phyloP scores from a whole-genome alignment of 2,329 filamentous ascomycete genomes.

The Penicillium decumbens region DNA sequence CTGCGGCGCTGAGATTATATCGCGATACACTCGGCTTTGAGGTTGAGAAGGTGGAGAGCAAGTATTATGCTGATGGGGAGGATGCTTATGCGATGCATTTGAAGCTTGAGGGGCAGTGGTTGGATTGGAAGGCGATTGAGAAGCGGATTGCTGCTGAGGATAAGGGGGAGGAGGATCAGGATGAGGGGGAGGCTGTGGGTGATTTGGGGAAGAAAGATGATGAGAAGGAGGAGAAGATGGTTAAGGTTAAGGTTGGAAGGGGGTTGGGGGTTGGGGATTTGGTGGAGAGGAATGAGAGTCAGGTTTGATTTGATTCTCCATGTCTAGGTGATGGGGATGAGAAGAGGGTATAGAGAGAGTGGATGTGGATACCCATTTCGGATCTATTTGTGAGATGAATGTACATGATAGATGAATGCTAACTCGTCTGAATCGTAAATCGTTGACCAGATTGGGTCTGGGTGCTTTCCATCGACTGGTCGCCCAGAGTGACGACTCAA shows the following conservation, averaged over 20 bases:
- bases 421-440: not conserved
- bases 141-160: conserved; percentile 35
- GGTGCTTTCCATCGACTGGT: no score
- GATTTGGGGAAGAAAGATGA: conserved; percentile 54
- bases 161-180: conserved; percentile 35
- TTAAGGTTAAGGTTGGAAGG: conserved; percentile 80
- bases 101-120: conserved; percentile 58
- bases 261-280: conserved; percentile 67
- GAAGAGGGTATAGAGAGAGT: not conserved
- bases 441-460: not conserved
- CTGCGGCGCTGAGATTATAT: conserved; percentile 86
- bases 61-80: conserved; percentile 85
- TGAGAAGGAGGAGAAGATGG: conserved; percentile 60
- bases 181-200: conserved; percentile 69
- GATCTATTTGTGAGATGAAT: not conserved
- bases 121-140: conserved; percentile 47
- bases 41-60: conserved; percentile 61
- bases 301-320: not conserved
- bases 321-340: not conserved
- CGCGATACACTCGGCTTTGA: conserved; percentile 85
- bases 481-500: not conserved
- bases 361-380: not conserved
- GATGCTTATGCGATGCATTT: conserved; percentile 93
- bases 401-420: conserved; percentile 2
- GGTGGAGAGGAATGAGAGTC: conserved; percentile 47